Evolutionary conservation across 345 rosid species (phyloP).

Genomic region (Sonneratia caseolaris): DNA sequence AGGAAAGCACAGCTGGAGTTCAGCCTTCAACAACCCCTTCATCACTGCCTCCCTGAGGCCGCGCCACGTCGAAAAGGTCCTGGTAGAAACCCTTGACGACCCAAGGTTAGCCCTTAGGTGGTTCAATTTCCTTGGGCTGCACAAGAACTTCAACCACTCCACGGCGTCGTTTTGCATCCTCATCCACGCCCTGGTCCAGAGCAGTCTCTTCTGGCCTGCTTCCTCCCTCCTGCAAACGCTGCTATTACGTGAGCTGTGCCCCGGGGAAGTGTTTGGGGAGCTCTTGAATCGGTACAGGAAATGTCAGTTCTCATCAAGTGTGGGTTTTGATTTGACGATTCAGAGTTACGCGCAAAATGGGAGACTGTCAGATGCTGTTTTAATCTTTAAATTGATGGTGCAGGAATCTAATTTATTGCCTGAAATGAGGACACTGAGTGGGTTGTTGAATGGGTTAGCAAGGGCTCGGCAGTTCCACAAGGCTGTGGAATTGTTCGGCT

Average conservation of each 20-base stretch:
- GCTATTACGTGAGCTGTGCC: slow-evolving; percentile 46
- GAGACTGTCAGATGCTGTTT: slow-evolving; percentile 43
- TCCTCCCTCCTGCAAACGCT: slow-evolving; percentile 75
- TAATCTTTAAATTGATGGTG: slow-evolving; percentile 52
- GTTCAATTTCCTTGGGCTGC: slow-evolving; percentile 88
- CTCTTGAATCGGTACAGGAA: slow-evolving; percentile 35
- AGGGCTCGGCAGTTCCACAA: slow-evolving; percentile 39
- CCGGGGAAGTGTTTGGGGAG: slow-evolving; percentile 44
- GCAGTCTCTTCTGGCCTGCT: slow-evolving; percentile 72
- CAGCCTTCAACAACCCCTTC: slow-evolving; percentile 36
- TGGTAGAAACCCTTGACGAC: slow-evolving; percentile 54
- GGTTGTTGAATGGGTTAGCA: slow-evolving; percentile 53
- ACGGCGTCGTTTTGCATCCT: slow-evolving; percentile 64
- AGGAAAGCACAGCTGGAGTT: slow-evolving; percentile 63
- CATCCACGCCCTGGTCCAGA: slow-evolving; percentile 52
- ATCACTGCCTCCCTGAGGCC: slow-evolving; percentile 30
- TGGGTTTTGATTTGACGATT: slow-evolving; percentile 78
- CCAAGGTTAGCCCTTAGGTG: slow-evolving; percentile 65
- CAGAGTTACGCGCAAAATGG: slow-evolving; percentile 54
- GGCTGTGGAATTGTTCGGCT: slow-evolving; percentile 55
- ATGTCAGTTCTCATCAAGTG: slow-evolving; percentile 40
- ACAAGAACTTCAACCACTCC: slow-evolving; percentile 58
- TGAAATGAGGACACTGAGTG: slow-evolving; percentile 62
- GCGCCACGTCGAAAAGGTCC: slow-evolving; percentile 52
- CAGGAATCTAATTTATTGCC: slow-evolving; percentile 43